Evolutionary conservation across 83 land plant genomes (phyloP).

Genomic region (Picea abies): DNA sequence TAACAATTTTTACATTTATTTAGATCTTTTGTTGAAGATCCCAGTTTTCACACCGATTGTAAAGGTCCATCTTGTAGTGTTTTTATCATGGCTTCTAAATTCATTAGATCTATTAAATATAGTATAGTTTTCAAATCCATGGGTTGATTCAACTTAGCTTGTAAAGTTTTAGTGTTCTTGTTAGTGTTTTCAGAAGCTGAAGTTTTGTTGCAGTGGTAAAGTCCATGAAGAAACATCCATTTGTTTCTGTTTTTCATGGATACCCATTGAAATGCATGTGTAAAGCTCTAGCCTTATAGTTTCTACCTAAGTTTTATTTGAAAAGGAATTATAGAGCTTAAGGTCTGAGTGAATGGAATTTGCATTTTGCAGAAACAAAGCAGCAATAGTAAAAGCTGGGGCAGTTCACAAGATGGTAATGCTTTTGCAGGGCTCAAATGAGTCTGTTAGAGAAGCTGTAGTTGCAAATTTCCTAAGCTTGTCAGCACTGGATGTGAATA

Average conservation of each 20-base stretch:
- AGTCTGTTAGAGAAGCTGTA: slow-evolving; percentile 42
- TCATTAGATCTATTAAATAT: not conserved
- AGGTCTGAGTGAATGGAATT: not conserved
- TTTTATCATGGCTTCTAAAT: not conserved
- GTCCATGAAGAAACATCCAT: not conserved
- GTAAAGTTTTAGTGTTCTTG: slow-evolving; percentile 1
- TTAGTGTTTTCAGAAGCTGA: not conserved
- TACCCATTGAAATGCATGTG: not conserved
- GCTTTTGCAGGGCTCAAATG: slow-evolving; percentile 30
- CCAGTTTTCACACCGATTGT: not conserved
- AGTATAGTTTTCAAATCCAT: not conserved
- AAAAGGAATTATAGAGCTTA: not conserved
- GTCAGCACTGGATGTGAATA: slow-evolving; percentile 77
- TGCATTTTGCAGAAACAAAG: slow-evolving; percentile 68
- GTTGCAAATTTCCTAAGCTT: slow-evolving; percentile 73
- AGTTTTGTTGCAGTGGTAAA: not conserved
- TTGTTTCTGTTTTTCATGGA: not conserved
- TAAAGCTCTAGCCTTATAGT: not conserved
- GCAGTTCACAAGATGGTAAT: slow-evolving; percentile 74
- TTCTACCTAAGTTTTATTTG: not conserved
- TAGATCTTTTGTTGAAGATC: not conserved
- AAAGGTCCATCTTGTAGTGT: not conserved
- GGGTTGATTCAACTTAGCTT: not conserved
- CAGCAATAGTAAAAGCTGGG: slow-evolving; percentile 78
- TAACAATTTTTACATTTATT: not conserved